Evolutionary conservation across 2,329 filamentous ascomycete genomes (phyloP).

Genomic region (Fusarium bulbicola): DNA sequence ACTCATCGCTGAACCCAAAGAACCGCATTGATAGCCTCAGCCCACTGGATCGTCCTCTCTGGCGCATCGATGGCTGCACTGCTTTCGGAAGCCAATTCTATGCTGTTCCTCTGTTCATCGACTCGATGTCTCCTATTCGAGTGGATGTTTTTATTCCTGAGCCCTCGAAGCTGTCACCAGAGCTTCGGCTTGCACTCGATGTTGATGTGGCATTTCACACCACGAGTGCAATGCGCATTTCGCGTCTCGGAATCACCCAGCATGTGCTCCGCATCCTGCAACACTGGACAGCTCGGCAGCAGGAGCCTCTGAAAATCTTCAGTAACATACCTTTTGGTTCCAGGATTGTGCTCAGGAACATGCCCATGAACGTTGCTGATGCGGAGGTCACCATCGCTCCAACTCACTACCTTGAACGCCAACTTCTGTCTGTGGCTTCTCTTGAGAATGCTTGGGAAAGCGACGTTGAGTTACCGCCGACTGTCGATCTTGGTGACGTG

Average conservation of each 20-base stretch:
- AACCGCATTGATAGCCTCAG: conserved; percentile 68
- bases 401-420: conserved; percentile 63
- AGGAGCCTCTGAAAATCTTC: conserved; percentile 50
- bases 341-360: conserved; percentile 62
- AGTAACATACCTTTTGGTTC: conserved; percentile 64
- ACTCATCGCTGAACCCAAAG: conserved; percentile 66
- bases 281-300: conserved; percentile 54
- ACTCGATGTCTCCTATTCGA: conserved; percentile 58
- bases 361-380: conserved; percentile 58
- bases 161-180: conserved; percentile 51
- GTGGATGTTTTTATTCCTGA: conserved; percentile 68
- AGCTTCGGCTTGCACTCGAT: conserved; percentile 57
- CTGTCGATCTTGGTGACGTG: conserved; percentile 61
- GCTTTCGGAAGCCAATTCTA: conserved; percentile 67
- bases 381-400: conserved; percentile 58
- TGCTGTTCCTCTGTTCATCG: conserved; percentile 62
- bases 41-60: conserved; percentile 55
- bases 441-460: conserved; percentile 57
- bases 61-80: conserved; percentile 68
- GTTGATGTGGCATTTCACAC: conserved; percentile 64
- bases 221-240: conserved; percentile 58
- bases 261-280: conserved; percentile 66
- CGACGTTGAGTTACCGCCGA: conserved; percentile 53
- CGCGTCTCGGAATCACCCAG: conserved; percentile 59
- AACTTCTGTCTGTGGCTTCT: conserved; percentile 56